Evolutionary conservation across 1,139 yeast species (phyloP), one percentile per base, ranked within the genome.

Genomic region (Protomyces inundatus): DNA sequence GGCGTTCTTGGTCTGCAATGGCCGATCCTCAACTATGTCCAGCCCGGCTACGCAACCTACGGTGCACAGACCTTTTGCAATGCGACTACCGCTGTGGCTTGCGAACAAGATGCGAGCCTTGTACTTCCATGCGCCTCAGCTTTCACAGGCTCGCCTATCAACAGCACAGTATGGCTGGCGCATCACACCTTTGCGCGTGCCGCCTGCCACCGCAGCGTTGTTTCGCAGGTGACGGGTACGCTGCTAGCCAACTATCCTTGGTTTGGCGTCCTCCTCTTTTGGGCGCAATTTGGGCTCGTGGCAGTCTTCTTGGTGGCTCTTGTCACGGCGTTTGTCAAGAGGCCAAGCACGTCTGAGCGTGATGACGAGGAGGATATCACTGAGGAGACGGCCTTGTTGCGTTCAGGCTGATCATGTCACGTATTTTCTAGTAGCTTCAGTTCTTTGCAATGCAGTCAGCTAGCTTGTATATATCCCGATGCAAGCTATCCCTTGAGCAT

Each of bases 61-160:
- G 71, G 71, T n/a, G 64, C 67, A 33, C 71, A 69, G 46, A 65
- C 64, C 35, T 64, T 69, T 39, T 69, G 71, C 46, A 66, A 61
- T 39, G 64, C 66, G 32, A 59, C 68, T 1, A 57, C 61, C 40
- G 68, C 66, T n/a, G 71, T 68, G 35, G 30, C 9, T 23, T 68
- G 70, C 52, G 66, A 67, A 4, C 64, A 66, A 42, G 69, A 68
- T n/a, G 55, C 66, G 32, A 52, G 53, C 35, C 40, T 58, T 5
- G 56, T 58, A 9, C 35, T 52, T 10, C 55, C 62, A 5, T 58
- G 62, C 35, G 16, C 56, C 1, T 10, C 16, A 16, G 48, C 48
- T 4, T n/a, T 14, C 32, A 9, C 23, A 9, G 48, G 12, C 3
- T 6, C 9, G 9, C 9, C 23, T 10, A 16, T 9, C 12, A 42